Conservation (phyloP, 225 moss, liverwort and hornwort genomes). For the Straminergon stramineum region DNA sequence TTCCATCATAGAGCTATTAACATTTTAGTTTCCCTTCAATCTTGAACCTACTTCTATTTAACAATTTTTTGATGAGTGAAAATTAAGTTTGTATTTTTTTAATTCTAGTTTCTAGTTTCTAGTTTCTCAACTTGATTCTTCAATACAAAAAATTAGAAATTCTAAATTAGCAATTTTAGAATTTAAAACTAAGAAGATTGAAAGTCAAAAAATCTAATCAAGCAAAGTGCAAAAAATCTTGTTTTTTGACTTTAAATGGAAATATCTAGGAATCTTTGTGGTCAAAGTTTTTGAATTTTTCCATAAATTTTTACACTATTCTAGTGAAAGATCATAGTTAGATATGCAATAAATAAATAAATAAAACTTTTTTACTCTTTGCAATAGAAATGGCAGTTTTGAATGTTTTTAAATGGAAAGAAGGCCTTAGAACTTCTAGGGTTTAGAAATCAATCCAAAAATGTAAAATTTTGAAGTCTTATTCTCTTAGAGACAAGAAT, state of each 20-base stretch:
- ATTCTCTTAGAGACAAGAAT: background rate
- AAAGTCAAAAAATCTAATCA: too few relatives aligned
- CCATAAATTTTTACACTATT: background rate
- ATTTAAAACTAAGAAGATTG: background rate
- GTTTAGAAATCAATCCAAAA: background rate
- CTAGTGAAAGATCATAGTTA: background rate
- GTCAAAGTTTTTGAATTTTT: too few relatives aligned
- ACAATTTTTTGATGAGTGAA: background rate
- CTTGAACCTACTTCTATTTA: background rate
- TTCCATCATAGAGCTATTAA: background rate
- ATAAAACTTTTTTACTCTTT: background rate
- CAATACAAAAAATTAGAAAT: too few relatives aligned
- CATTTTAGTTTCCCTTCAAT: background rate
- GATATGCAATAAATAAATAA: background rate
- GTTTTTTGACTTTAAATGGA: background rate
- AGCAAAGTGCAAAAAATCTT: too few relatives aligned
- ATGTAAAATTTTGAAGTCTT: background rate
- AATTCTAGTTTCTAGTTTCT: too few relatives aligned
- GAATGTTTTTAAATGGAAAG: background rate
- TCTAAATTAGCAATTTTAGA: background rate
- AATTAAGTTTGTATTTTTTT: background rate
- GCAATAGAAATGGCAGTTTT: background rate
- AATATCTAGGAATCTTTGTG: background rate
- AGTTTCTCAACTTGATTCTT: background rate
- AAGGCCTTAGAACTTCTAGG: fast-evolving